These are phyloP conservation scores for Litchi chinensis DNA, from an alignment of 345 rosid genomes.

Conservation along the genomic window DNA sequence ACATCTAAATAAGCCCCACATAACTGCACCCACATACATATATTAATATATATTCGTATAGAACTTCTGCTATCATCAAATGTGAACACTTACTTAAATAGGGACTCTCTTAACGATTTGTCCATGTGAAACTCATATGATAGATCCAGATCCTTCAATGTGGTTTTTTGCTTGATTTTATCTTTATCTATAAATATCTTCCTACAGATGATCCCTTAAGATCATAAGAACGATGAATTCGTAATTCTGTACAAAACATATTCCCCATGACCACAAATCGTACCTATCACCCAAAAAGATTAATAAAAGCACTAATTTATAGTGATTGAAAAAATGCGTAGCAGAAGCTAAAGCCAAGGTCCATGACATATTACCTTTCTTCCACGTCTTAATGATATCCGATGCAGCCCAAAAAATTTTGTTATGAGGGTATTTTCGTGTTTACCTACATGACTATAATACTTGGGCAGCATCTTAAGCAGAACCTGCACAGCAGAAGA, in stretches of 20 bases:
- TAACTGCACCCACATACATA: not conserved
- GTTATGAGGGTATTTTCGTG: slow-evolving; percentile 95
- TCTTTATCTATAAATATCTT: slow-evolving; percentile 67
- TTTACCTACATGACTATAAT: slow-evolving; percentile 66
- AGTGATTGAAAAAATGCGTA: slow-evolving; percentile 14
- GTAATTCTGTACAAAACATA: slow-evolving; percentile 96
- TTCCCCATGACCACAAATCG: slow-evolving; percentile 99
- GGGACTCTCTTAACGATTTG: slow-evolving; percentile 68
- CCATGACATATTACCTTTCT: slow-evolving; percentile 61
- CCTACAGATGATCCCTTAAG: slow-evolving; percentile 92
- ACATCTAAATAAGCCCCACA: not conserved
- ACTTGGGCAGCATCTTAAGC: slow-evolving; percentile 79
- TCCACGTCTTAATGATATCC: slow-evolving; percentile 69
- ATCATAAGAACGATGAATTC: slow-evolving; percentile 89
- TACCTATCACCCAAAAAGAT: slow-evolving; percentile 56
- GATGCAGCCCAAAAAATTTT: slow-evolving; percentile 89
- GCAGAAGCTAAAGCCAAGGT: slow-evolving; percentile 15
- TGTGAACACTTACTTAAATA: slow-evolving; percentile 63
- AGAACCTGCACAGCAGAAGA: slow-evolving; percentile 56
- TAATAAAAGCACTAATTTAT: slow-evolving; percentile 16
- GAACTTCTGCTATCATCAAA: slow-evolving; percentile 8
- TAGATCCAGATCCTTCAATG: slow-evolving; percentile 88
- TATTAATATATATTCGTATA: not conserved
- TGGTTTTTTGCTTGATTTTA: slow-evolving; percentile 69
- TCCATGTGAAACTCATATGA: slow-evolving; percentile 88